Conservation (phyloP, 2,329 filamentous ascomycete species). For the Microdochium nivale region DNA sequence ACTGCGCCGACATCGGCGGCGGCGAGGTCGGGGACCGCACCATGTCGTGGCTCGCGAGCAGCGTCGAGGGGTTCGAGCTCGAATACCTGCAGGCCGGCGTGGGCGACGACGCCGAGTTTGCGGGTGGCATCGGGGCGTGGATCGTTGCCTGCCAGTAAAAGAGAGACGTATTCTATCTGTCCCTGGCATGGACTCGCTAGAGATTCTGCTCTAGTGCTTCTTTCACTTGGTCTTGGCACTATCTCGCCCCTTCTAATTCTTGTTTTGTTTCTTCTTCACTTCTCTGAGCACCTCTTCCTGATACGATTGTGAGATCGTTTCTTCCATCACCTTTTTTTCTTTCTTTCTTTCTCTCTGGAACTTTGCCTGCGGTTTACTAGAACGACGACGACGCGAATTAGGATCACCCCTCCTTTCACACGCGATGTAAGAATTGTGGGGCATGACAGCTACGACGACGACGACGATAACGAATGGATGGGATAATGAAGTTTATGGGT, state of each 20-base stretch:
- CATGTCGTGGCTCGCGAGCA: constrained; percentile 18
- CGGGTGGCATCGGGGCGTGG: constrained; percentile 20
- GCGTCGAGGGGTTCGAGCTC: constrained; percentile 17
- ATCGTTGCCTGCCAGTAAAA: constrained; percentile 6
- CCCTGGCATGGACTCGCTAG: too few relatives aligned
- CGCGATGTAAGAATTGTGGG: too few relatives aligned
- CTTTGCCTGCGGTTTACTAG: too few relatives aligned
- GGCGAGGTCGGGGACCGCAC: constrained; percentile 6
- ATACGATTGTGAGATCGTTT: neutral
- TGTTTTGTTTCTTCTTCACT: neutral
- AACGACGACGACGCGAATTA: too few relatives aligned
- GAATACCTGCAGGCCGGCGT: constrained; percentile 19
- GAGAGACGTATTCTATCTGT: too few relatives aligned
- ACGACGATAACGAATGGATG: too few relatives aligned
- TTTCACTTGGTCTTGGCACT: too few relatives aligned
- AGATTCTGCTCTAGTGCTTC: too few relatives aligned
- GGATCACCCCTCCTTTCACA: too few relatives aligned
- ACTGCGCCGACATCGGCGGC: constrained; percentile 9
- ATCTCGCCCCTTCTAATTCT: neutral
- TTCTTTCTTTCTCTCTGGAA: neutral
- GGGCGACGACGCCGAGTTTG: constrained; percentile 14
- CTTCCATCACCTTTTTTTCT: neutral
- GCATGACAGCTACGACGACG: too few relatives aligned
- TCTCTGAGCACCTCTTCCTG: too few relatives aligned
- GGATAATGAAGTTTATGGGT: too few relatives aligned